Base-by-base conservation (phyloP, 1,284 basidiomycete genomes). In the Pterulicium gracile region DNA sequence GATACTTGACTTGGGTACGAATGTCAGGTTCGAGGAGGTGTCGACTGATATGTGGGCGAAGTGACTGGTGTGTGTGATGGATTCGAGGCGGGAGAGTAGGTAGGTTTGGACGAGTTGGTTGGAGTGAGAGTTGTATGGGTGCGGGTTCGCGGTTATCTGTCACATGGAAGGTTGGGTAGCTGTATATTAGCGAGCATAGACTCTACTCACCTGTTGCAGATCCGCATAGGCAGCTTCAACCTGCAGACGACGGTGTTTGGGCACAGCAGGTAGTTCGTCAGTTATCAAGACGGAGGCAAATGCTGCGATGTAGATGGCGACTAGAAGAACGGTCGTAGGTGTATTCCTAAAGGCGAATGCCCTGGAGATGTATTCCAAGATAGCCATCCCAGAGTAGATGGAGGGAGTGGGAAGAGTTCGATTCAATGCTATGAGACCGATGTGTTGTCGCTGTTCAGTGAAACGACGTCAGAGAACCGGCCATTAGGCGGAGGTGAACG, bases 121-220 rank as follows among this genome's bases (percentile, higher is more conserved):
- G 13, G 78, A 72, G 60, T 80, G 83, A 0, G 83, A 85, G 55
- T 83, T 79, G 63, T 77, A 86, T 0, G 86, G 78, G 56, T 84
- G 86, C 0, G 86, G 85, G 23, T 71, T 68, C 3, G 69, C 61
- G 3, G 86, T 72, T 45, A 88, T 78, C 80, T 85, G 49, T 47
- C 32, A 32, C 15, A 32, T 19, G 41, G 50, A n/a, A 46, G n/a
- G n/a, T n/a, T n/a, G n/a, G 23, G 19, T 17, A 17, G n/a, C 43
- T 15, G 21, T 24, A 18, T 22, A 12, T 15, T 23, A 13, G 27
- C 18, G 24, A 36, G 24, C 18, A 19, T 18, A 20, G 24, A 34
- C 17, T n/a, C 3, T 3, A 58, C 69, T 48, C 57, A 79, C 81
- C 52, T 62, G 55, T 51, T 81, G 75, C 32, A 87, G 62, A 52